Conservation (phyloP, 1,139 yeast genomes). For the Blastobotrys malaysiensis region DNA sequence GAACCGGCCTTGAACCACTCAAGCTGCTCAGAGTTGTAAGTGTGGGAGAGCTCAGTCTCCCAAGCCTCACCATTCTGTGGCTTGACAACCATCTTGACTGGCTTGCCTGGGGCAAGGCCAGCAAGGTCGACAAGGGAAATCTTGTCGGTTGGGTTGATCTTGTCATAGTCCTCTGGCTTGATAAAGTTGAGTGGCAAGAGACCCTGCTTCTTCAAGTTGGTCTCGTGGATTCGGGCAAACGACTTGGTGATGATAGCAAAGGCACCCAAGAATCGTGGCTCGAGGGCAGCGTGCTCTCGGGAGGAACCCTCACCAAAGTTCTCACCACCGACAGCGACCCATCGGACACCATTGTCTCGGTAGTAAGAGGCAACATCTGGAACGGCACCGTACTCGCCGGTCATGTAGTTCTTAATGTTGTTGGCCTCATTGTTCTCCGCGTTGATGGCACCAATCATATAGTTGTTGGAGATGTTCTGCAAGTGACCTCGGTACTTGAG, state of each 20-base stretch:
- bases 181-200: conserved; percentile 92
- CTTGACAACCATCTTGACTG: conserved; percentile 79
- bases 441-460: conserved; percentile 99
- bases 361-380: conserved; percentile 94
- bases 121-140: conserved; percentile 83
- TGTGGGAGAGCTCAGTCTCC: conserved; percentile 88
- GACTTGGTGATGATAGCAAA: conserved; percentile 95
- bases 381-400: conserved; percentile 90
- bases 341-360: conserved; percentile 85
- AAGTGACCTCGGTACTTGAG: conserved; percentile 99
- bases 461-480: conserved; percentile 97
- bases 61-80: conserved; percentile 80
- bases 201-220: conserved; percentile 97
- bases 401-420: conserved; percentile 81
- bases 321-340: conserved; percentile 99
- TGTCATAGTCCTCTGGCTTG: conserved; percentile 87
- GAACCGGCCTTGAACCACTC: conserved; percentile 99
- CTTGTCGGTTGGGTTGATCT: conserved; percentile 84
- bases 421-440: conserved; percentile 96
- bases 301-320: conserved; percentile 99
- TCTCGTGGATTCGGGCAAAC: conserved; percentile 94
- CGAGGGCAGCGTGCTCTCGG: conserved; percentile 99
- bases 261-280: conserved; percentile 99
- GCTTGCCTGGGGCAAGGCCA: conserved; percentile 89
- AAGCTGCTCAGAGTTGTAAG: conserved; percentile 92